Percentiles rank a stretch among this genome's conserved stretches.
phyloP scores from a whole-genome alignment of 2,329 filamentous ascomycete species.

The Talaromyces verruculosus region DNA sequence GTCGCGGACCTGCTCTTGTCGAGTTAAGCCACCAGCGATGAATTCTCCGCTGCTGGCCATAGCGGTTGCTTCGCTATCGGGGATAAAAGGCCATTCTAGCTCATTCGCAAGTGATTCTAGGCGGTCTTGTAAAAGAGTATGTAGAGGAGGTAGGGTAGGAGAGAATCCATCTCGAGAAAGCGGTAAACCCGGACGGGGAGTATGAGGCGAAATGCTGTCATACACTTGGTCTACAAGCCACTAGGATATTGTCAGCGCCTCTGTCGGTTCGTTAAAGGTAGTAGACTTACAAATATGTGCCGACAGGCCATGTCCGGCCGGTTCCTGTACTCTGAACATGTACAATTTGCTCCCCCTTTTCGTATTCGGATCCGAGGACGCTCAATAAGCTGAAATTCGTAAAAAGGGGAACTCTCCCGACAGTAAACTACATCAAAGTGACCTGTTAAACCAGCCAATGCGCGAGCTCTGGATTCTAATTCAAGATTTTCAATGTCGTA shows the following conservation, averaged over 20 bases:
- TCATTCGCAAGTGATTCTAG: slow-evolving; percentile 36
- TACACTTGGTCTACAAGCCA: slow-evolving; percentile 46
- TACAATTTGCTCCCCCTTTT: slow-evolving; percentile 34
- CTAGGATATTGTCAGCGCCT: slow-evolving; percentile 27
- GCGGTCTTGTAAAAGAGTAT: slow-evolving; percentile 35
- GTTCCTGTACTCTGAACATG: slow-evolving; percentile 36
- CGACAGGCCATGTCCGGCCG: slow-evolving; percentile 38
- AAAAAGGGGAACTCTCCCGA: slow-evolving; percentile 31
- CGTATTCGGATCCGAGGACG: slow-evolving; percentile 37
- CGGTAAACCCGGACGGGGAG: slow-evolving; percentile 31
- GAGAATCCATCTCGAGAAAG: slow-evolving; percentile 36
- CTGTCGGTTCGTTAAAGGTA: background rate
- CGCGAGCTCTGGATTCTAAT: slow-evolving; percentile 33
- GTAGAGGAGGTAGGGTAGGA: slow-evolving; percentile 32
- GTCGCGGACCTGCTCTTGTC: slow-evolving; percentile 43
- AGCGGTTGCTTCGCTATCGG: slow-evolving; percentile 18
- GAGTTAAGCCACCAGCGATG: slow-evolving; percentile 31
- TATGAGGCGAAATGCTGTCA: slow-evolving; percentile 33
- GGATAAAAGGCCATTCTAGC: slow-evolving; percentile 38
- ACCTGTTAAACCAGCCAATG: slow-evolving; percentile 36
- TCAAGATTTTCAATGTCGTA: slow-evolving; percentile 38
- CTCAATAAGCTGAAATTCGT: slow-evolving; percentile 41
- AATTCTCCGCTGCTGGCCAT: background rate
- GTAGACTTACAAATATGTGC: slow-evolving; percentile 43
- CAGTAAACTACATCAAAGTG: slow-evolving; percentile 39